phyloP scores from a whole-genome alignment of 108 stramenopile species.

The Fragilariopsis cylindrus region DNA sequence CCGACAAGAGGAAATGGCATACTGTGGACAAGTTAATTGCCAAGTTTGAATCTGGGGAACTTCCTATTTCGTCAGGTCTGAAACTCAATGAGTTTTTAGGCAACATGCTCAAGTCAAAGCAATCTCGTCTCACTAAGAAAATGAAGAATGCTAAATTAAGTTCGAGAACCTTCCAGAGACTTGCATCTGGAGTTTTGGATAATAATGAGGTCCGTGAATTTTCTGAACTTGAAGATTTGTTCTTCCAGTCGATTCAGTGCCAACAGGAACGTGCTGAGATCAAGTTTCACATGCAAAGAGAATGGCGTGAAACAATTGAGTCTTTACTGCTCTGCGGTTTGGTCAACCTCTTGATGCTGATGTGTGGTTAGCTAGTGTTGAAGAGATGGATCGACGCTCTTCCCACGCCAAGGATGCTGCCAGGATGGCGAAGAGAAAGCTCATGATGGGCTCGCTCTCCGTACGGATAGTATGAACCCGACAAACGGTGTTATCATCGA shows the following conservation, averaged over 20 bases:
- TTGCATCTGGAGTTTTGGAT: conserved; percentile 44
- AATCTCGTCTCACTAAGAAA: conserved; percentile 85
- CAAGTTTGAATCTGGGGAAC: conserved; percentile 68
- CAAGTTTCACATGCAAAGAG: conserved; percentile 81
- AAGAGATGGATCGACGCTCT: conserved; percentile 80
- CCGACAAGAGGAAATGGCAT: conserved; percentile 75
- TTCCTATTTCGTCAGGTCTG: conserved; percentile 69
- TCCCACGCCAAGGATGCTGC: conserved; percentile 74
- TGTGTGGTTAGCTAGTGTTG: conserved; percentile 72
- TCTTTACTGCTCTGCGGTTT: conserved; percentile 59
- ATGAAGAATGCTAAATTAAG: conserved; percentile 89
- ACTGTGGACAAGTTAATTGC: conserved; percentile 82
- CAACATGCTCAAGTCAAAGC: conserved; percentile 85
- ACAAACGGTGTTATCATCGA: conserved; percentile 81
- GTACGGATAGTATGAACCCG: conserved; percentile 64
- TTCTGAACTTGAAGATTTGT: conserved; percentile 67
- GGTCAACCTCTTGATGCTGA: conserved; percentile 74
- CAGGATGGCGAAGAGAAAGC: conserved; percentile 68
- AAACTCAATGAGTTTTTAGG: conserved; percentile 84
- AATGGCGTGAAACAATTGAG: conserved; percentile 85
- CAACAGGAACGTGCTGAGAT: conserved; percentile 72
- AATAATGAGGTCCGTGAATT: conserved; percentile 56
- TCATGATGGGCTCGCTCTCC: conserved; percentile 83
- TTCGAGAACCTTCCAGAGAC: conserved; percentile 57
- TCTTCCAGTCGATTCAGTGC: conserved; percentile 65